A percentile compares a stretch with the other conserved stretches of the same genome.
phyloP scores from a whole-genome alignment of 2,329 filamentous ascomycete species.

The Aspergillus sp. region DNA sequence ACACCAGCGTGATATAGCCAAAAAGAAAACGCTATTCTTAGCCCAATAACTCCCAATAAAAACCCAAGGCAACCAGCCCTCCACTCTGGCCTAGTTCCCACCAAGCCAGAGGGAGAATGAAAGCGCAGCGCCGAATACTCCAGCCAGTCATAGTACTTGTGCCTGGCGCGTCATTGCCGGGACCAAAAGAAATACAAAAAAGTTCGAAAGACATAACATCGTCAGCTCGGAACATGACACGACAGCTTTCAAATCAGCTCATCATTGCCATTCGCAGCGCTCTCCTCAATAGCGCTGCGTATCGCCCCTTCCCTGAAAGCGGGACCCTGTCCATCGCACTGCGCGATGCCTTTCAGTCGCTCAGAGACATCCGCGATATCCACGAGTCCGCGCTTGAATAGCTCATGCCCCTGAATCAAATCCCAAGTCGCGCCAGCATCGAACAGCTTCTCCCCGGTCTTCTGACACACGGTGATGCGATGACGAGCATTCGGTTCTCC shows the following conservation, averaged over 20 bases:
- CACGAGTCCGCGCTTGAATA: conserved; percentile 71
- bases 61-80: too few species aligned
- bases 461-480: conserved; percentile 61
- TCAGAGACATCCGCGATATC: conserved; percentile 80
- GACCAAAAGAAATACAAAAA: too few species aligned
- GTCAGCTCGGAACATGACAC: conserved; percentile 1
- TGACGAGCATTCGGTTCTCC: conserved; percentile 51
- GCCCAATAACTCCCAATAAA: too few species aligned
- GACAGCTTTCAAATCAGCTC: conserved; percentile 58
- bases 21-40: too few species aligned
- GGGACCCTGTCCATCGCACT: conserved; percentile 82
- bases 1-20: too few species aligned
- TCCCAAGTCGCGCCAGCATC: conserved; percentile 84
- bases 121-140: not conserved
- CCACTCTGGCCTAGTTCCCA: too few species aligned
- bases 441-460: conserved; percentile 63
- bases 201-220: not conserved
- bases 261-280: conserved; percentile 71
- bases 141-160: not conserved
- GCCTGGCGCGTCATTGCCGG: too few species aligned
- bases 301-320: conserved; percentile 79
- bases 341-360: conserved; percentile 66
- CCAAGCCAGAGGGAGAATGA: too few species aligned
- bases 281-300: conserved; percentile 68
- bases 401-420: conserved; percentile 72